A percentile compares a stretch with the other conserved stretches of the same genome.
These are phyloP conservation scores for Alternaria sp. DNA, from an alignment of 2,329 filamentous ascomycete species.

Conservation along the genomic window DNA sequence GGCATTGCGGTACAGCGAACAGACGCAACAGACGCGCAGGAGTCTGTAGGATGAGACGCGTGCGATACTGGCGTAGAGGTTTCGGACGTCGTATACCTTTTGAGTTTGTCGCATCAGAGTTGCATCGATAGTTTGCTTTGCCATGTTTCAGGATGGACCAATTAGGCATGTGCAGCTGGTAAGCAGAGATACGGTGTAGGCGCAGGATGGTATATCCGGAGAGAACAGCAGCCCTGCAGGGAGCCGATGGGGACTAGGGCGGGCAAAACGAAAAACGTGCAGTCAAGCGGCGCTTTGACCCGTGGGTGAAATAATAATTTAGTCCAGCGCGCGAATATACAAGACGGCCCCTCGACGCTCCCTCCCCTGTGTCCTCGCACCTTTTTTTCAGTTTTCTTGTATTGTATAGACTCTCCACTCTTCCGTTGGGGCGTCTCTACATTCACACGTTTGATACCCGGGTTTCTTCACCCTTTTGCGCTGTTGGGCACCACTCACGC, in stretches of 20 bases:
- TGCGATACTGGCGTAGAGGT: constrained; percentile 7
- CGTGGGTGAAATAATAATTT: constrained; percentile 37
- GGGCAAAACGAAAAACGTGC: constrained; percentile 30
- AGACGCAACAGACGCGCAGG: constrained; percentile 24
- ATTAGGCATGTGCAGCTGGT: constrained; percentile 10
- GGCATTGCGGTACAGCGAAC: constrained; percentile 33
- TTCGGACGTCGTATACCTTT: not conserved
- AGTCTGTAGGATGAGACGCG: constrained; percentile 14
- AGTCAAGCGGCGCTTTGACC: constrained; percentile 24
- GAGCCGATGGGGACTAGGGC: constrained; percentile 23
- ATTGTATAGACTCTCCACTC: constrained; percentile 45
- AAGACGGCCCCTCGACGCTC: constrained; percentile 23
- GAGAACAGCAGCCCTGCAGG: constrained; percentile 10
- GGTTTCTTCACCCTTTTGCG: constrained; percentile 16
- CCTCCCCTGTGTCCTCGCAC: constrained; percentile 22
- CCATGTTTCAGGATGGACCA: constrained; percentile 14
- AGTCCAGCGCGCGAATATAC: constrained; percentile 31
- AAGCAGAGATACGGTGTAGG: constrained; percentile 19
- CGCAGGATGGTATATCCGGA: constrained; percentile 13
- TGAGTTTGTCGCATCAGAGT: constrained; percentile 6
- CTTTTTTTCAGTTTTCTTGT: constrained; percentile 28
- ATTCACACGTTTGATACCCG: constrained; percentile 31
- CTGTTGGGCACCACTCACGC: constrained; percentile 24
- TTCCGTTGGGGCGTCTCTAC: constrained; percentile 36
- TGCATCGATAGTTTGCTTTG: constrained; percentile 6